Base-by-base conservation (phyloP, 2,329 filamentous ascomycete genomes). In the Blastomyces silverae region DNA sequence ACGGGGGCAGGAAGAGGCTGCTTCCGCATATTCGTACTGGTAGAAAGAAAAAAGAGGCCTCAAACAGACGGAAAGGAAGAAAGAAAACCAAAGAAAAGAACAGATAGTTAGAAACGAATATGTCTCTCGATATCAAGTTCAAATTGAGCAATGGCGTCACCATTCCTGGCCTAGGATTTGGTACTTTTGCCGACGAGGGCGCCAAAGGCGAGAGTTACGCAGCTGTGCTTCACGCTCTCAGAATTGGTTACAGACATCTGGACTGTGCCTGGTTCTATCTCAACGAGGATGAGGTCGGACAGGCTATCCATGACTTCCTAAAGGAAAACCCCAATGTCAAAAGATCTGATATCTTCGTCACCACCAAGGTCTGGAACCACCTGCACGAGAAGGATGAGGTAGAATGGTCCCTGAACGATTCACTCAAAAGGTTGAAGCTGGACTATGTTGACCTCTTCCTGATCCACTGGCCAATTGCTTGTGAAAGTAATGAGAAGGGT, bases 361-460 rank as follows among this genome's bases (percentile, higher is more conserved):
- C 74, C 71, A 82, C 80, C 69, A 83, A 83, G 74, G 80, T 83
- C 67, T 83, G 81, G 81, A 81, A 82, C 71, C 79, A 83, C 72
- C 76, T 82, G 62, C 79, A 81, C 73, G 77, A 84, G 58, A 71
- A 71, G 42, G 78, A 80, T 37, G 76, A 79, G 64, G 78, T 82
- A 7, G 68, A 77, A 67, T 80, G 82, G 66, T 82, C 84, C 17
- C 81, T 91, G 67, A 73, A 83, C 17, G 74, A 80, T 67, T 88
- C 86, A 1, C 83, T 92, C 44, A 75, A 82, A 74, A 87, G 85
- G 69, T 83, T 91, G n/a, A 81, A 82, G 20, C 77, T 89, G 34
- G 85, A 88, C 68, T 90, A 91, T 71, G 83, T 92, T 11, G 88
- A 92, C 74, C 81, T 90, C 57, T 91, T 89, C 75, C 75, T 85